Base-by-base conservation (phyloP, 2,329 filamentous ascomycete genomes). In the Botryotinia globosa region DNA sequence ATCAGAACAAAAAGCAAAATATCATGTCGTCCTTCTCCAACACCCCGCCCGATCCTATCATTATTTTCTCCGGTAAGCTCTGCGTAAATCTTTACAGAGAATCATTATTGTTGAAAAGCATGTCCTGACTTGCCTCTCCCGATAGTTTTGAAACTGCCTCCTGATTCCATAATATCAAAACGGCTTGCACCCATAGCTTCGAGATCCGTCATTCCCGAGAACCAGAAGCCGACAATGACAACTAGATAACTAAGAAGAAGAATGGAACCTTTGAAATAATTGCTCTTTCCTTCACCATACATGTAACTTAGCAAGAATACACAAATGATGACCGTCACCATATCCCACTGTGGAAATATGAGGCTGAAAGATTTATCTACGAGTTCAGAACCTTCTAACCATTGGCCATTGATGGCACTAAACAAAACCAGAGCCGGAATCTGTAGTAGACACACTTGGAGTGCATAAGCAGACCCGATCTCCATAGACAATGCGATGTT, bases 401-500 rank as follows among this genome's bases (percentile, higher is more conserved):
- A 87, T 54, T 81, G 83, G 12, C 87, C 88, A 78, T 92, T 92
- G 56, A 95, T 81, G 16, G 94, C 94, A 74, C 93, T 97, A 85
- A 95, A 99, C 59, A 97, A 86, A 1, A 99, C 95, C 2, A 99
- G 85, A 0, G 94, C 94, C 0, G 96, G 96, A 32, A 98, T 94
- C 81, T 99, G 96, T 32, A 99, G 87, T 42, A 99, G 87, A 80
- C 95, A 98, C 67, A 99, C 96, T 82, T 99, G 96, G 61, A 99
- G 86, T 2, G 96, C 96, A 80, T 99, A 99, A 3, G 95, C 95
- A 0, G 94, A 98, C 77, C 96, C 96, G 77, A 99, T 99, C 81
- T 99, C 96, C 96, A 99, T 99, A 54, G 94, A 98, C 29, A 99
- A 85, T 0, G 96, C 96, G 82, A 99, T 98, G 82, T 99, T 99